These are phyloP conservation scores for Alternaria panax DNA, from an alignment of 2,329 filamentous ascomycete species.

Conservation along the genomic window DNA sequence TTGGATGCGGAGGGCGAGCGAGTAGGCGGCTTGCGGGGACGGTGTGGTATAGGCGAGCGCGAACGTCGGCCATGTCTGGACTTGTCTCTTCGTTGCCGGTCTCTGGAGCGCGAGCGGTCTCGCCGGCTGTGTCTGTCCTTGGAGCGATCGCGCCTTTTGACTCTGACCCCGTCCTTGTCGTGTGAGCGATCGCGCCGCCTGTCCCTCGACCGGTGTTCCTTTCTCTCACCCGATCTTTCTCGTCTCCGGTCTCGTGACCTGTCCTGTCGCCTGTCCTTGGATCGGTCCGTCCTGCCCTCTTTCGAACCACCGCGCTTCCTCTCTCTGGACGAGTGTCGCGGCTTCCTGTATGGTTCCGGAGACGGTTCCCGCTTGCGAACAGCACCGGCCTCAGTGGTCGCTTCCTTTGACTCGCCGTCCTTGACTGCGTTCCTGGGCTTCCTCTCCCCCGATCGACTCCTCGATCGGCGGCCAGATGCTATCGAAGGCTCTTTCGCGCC, in stretches of 20 bases:
- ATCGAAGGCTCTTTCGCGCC: conserved; percentile 18
- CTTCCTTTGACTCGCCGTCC: conserved; percentile 24
- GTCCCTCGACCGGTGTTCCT: conserved; percentile 28
- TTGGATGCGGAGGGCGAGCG: conserved; percentile 37
- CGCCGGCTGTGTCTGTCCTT: conserved; percentile 17
- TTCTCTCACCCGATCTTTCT: conserved; percentile 12
- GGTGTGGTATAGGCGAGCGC: conserved; percentile 35
- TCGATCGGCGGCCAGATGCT: conserved; percentile 19
- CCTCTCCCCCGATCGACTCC: conserved; percentile 24
- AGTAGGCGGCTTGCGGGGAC: conserved; percentile 33
- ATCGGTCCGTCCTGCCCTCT: conserved; percentile 19
- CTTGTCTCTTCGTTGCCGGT: conserved; percentile 24
- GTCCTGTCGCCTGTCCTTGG: conserved; percentile 27
- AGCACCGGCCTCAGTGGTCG: conserved; percentile 18
- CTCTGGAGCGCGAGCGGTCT: conserved; percentile 27
- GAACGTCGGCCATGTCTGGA: conserved; percentile 27
- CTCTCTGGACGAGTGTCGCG: conserved; percentile 26
- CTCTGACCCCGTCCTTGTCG: conserved; percentile 4
- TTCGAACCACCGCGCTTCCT: conserved; percentile 19
- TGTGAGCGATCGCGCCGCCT: conserved; percentile 27
- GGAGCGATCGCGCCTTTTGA: conserved; percentile 30
- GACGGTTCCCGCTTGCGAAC: conserved; percentile 27
- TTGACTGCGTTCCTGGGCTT: conserved; percentile 18
- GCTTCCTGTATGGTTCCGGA: conserved; percentile 40
- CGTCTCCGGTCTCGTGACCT: conserved; percentile 24